A percentile compares a stretch with the other conserved stretches of the same genome.
Conservation (phyloP, 257 asterid species). For the Nyctanthes arbortristis region DNA sequence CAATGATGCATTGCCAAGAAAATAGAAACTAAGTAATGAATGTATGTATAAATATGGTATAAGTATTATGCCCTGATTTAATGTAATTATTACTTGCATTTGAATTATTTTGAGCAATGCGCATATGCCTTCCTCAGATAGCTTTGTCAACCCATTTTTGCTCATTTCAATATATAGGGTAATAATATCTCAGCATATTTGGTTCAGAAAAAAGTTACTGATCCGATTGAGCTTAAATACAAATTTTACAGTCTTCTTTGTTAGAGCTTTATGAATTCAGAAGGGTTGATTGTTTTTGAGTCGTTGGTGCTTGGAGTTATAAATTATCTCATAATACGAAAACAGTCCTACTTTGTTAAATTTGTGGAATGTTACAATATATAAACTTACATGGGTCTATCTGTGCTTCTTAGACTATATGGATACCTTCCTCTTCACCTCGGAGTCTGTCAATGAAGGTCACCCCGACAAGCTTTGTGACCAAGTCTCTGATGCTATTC, state of each 20-base stretch:
- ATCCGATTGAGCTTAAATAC: neutral
- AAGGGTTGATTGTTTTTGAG: neutral
- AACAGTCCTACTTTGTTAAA: neutral
- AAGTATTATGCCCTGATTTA: neutral
- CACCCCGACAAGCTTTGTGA: constrained; percentile 13
- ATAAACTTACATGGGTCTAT: neutral
- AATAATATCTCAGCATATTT: too few species aligned
- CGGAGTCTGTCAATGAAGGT: constrained; percentile 14
- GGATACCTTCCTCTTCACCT: constrained; percentile 16
- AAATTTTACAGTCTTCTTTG: neutral
- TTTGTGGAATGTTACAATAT: neutral
- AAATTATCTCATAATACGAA: neutral
- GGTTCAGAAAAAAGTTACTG: neutral
- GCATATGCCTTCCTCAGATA: neutral
- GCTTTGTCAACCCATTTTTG: neutral
- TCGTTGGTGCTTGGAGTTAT: neutral
- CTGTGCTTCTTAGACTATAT: neutral
- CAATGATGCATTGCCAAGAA: neutral
- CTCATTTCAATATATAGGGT: neutral
- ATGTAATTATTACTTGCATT: neutral
- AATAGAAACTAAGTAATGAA: too few species aligned
- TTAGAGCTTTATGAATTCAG: neutral
- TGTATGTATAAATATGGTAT: too few species aligned
- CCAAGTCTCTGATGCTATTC: constrained; percentile 1
- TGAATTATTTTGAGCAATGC: neutral